These are phyloP conservation scores for Silene latifolia DNA, from an alignment of 148 eudicot species.

Conservation along the genomic window DNA sequence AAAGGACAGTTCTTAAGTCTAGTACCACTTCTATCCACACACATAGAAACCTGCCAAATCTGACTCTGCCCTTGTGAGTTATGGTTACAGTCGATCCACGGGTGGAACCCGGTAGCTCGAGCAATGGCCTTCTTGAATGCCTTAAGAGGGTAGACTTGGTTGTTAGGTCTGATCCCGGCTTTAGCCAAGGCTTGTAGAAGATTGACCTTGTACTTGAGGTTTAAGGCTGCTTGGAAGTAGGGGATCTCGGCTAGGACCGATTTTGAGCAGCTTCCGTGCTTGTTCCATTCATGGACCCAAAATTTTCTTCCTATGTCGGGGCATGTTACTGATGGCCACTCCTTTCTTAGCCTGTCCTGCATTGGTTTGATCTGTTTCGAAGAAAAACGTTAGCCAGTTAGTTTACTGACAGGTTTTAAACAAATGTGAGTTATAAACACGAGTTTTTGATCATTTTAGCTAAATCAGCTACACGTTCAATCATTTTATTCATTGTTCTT, in stretches of 20 bases:
- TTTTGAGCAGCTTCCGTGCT: slow-evolving; percentile 49
- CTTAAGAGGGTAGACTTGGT: slow-evolving; percentile 30
- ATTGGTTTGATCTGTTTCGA: slow-evolving; percentile 18
- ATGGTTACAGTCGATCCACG: slow-evolving; percentile 34
- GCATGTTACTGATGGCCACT: slow-evolving; percentile 49
- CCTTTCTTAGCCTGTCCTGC: slow-evolving; percentile 24
- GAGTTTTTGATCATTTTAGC: too few species aligned
- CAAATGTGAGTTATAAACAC: too few species aligned
- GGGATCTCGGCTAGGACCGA: slow-evolving; percentile 37
- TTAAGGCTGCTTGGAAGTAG: slow-evolving; percentile 38
- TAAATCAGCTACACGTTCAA: too few species aligned
- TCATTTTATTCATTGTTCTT: too few species aligned
- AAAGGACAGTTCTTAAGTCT: slow-evolving; percentile 31
- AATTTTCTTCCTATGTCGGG: slow-evolving; percentile 35
- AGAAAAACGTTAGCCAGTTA: background rate
- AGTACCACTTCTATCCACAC: slow-evolving; percentile 34
- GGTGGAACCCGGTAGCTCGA: slow-evolving; percentile 27
- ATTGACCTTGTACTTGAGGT: slow-evolving; percentile 29
- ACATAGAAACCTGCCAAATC: slow-evolving; percentile 35
- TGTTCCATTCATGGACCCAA: slow-evolving; percentile 56
- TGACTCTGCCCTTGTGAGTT: slow-evolving; percentile 31
- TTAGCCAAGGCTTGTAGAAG: slow-evolving; percentile 32
- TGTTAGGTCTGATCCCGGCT: slow-evolving; percentile 38
- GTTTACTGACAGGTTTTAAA: too few species aligned
- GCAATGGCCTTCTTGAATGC: slow-evolving; percentile 23